Percentiles rank a stretch among this genome's conserved stretches.
phyloP scores from a whole-genome alignment of 2,329 filamentous ascomycete genomes.

The Alternaria ventricosa region DNA sequence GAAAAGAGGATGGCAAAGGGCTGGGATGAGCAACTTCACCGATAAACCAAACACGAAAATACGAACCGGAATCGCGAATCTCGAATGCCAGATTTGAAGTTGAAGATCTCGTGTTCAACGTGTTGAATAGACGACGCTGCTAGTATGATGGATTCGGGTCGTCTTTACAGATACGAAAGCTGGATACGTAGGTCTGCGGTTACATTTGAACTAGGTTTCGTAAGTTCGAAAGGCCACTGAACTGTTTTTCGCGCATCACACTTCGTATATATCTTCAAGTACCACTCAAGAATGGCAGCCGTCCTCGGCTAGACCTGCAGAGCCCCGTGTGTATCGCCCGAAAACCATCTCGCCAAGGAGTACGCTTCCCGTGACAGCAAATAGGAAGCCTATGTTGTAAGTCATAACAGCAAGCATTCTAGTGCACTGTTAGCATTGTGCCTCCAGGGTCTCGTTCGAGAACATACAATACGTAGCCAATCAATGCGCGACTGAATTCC shows the following conservation, averaged over 20 bases:
- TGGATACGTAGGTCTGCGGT: not conserved
- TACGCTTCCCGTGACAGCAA: conserved; percentile 39
- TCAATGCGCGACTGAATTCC: conserved; percentile 33
- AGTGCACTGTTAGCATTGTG: not conserved
- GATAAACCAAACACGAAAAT: not conserved
- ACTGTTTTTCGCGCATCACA: not conserved
- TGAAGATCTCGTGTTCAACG: not conserved
- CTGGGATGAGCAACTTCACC: not conserved
- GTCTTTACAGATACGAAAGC: not conserved
- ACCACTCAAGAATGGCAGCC: conserved; percentile 31
- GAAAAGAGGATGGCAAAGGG: not conserved
- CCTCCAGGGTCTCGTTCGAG: not conserved
- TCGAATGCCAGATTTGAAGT: not conserved
- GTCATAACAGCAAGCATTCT: conserved; percentile 45
- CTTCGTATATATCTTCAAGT: not conserved
- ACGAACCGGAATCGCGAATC: not conserved
- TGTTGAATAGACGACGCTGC: not conserved
- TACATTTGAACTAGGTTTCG: not conserved
- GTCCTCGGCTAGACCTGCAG: conserved; percentile 29
- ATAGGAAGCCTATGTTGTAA: conserved; percentile 40
- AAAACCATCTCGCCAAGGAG: conserved; percentile 37
- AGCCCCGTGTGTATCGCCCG: conserved; percentile 32
- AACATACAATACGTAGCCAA: conserved; percentile 40
- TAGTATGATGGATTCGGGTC: not conserved
- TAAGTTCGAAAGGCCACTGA: not conserved